Evolutionary conservation across 1,139 yeast genomes (phyloP), one percentile per base, ranked within the genome.

Genomic region (Scheffersomyces segobiensis): DNA sequence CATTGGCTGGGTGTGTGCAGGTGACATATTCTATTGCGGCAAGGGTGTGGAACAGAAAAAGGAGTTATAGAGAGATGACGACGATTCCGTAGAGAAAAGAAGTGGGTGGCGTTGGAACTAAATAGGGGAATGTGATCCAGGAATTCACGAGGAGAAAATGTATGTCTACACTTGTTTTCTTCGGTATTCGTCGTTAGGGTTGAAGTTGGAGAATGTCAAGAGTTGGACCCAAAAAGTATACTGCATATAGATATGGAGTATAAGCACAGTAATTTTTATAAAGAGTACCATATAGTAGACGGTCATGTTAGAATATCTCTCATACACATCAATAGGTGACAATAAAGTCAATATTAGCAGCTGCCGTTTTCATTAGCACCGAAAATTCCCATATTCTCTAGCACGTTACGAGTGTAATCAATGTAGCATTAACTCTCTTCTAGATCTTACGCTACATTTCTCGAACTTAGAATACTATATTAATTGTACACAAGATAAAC

Each of bases 1-100:
- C 42, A 54, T 51, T 51, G 53, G 56, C 48, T 51, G 50, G 55
- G 48, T 49, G 22, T 21, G 42, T 32, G 50, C 52, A 54, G 53
- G 53, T 21, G 12, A 7, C 3, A 2, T 49, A 54, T 54, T 52
- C 52, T 54, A 32, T 17, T 32, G 42, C 42, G 42, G 42, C 42
- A 32, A 32, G 42, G 42, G 17, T 32, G 42, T 32, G 12, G 3
- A 24, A 24, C 5, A 22, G 32, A 24, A 24, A 24, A 24, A 6
- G 8, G 32, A 3, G 8, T 24, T 24, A 10, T 4, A 24, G 32
- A 24, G 32, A 24, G n/a, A n/a, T n/a, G n/a, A n/a, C n/a, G n/a
- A n/a, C n/a, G n/a, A n/a, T n/a, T n/a, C n/a, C n/a, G n/a, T n/a
- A n/a, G n/a, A n/a, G n/a, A n/a, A n/a, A n/a, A n/a, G n/a, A n/a